Evolutionary conservation across 345 rosid genomes (phyloP), one percentile per base, ranked within the genome.

Genomic region (Linum usitatissimum): DNA sequence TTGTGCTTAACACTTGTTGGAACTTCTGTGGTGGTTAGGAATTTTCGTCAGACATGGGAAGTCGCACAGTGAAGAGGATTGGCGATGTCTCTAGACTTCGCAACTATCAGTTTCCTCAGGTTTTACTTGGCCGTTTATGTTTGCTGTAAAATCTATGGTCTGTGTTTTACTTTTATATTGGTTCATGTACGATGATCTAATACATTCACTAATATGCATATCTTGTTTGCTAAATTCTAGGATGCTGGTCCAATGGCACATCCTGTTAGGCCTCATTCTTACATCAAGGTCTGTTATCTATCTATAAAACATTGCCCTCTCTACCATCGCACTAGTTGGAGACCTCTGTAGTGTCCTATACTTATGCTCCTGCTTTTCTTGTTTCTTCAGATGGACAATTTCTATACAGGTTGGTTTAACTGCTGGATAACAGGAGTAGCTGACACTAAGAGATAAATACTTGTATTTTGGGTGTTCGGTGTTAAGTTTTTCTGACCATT

Each of bases 231-330:
- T 64, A 55, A 56, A 61, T 66, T 23, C 53, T 72, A 90, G 99
- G 99, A 93, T 87, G 85, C 88, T 67, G 96, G 99, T 80, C 99
- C 99, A 21, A 93, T 93, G 97, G 97, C 99, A 70, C 97, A 93
- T 77, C 99, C 99, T 68, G 97, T 93, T 62, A 81, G 95, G 57
- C 97, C 99, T 9, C 96, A 93, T 81, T 93, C 97, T 71, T 93
- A 93, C 77, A 90, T 93, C 70, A 90, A 90, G 99, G 99, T 93
- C 59, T 68, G 74, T 21, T 59, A 30, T 57, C 62, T 21, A 64
- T 28, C 14, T 62, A 30, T 54, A 31, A n/a, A 51, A 57, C 14
- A 53, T 68, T 18, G 31, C 20, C 30, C 6, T 18, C n/a, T 61
- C 17, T 5, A 19, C 55, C 14, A 23, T n/a, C 10, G 40, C 62